Evolutionary conservation across 805 yeast species (phyloP).

Genomic region (Kuraishia piskuri): DNA sequence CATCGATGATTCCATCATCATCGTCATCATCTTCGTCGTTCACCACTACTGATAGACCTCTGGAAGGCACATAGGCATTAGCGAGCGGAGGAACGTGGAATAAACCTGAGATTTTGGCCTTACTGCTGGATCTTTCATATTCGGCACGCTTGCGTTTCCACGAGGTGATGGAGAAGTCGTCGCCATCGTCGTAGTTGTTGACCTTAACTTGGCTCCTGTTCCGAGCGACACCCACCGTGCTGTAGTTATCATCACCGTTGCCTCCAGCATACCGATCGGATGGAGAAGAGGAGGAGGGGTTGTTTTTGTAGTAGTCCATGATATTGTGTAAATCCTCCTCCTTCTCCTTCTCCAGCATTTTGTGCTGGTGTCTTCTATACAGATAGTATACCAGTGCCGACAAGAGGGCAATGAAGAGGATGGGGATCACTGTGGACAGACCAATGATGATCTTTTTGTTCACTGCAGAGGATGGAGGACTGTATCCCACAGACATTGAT

Average conservation of each 20-base stretch:
- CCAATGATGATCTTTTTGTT: conserved; percentile 29
- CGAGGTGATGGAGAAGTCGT: conserved; percentile 39
- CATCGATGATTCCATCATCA: background rate
- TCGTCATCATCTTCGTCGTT: background rate
- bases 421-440: conserved; percentile 35
- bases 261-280: conserved; percentile 1
- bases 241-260: background rate
- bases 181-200: conserved; percentile 26
- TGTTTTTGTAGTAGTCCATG: conserved; percentile 20
- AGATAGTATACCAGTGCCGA: conserved; percentile 21
- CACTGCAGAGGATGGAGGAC: conserved; percentile 9
- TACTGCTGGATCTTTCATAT: conserved; percentile 23
- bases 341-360: conserved; percentile 18
- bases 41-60: background rate
- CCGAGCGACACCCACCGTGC: conserved; percentile 5
- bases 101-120: conserved; percentile 4
- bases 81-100: conserved; percentile 1
- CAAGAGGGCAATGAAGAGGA: conserved; percentile 26
- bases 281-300: conserved; percentile 2
- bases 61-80: background rate
- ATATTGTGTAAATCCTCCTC: conserved; percentile 20
- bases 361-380: conserved; percentile 18
- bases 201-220: conserved; percentile 16
- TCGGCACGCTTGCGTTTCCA: conserved; percentile 44
- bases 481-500: conserved; percentile 7